These are phyloP conservation scores for Dipodascus albidus DNA, from an alignment of 805 yeast genomes.

Conservation along the genomic window DNA sequence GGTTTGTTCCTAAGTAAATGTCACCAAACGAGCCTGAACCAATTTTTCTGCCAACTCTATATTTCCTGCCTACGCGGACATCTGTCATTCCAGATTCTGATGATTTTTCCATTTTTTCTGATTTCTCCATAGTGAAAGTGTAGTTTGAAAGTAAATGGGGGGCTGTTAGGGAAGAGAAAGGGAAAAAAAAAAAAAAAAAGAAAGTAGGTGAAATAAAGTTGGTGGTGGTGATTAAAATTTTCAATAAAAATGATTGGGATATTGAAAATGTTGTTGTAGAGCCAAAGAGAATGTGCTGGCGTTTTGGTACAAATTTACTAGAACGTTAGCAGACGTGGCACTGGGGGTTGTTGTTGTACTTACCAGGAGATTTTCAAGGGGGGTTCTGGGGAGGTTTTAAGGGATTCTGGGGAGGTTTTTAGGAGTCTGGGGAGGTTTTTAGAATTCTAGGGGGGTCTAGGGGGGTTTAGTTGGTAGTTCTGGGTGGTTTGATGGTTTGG, in stretches of 20 bases:
- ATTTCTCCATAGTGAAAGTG: not conserved
- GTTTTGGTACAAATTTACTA: not conserved
- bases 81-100: slow-evolving; percentile 33
- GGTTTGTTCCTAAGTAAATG: slow-evolving; percentile 79
- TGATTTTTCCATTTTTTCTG: not conserved
- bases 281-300: slow-evolving; percentile 1
- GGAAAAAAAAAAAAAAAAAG: not conserved
- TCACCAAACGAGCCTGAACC: slow-evolving; percentile 98
- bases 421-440: no score
- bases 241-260: not conserved
- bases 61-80: slow-evolving; percentile 86
- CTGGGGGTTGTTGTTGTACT: no score
- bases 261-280: not conserved
- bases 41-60: slow-evolving; percentile 85
- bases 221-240: slow-evolving; percentile 2
- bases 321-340: no score
- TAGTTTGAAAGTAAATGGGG: no score
- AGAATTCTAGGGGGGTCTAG: no score
- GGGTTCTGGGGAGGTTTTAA: no score
- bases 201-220: not conserved
- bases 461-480: no score
- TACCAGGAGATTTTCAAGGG: no score
- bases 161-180: not conserved
- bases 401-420: no score
- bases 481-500: no score